Evolutionary conservation across 306 rosid species (phyloP), one percentile per base, ranked within the genome.

Genomic region (Inga leiocalycina): DNA sequence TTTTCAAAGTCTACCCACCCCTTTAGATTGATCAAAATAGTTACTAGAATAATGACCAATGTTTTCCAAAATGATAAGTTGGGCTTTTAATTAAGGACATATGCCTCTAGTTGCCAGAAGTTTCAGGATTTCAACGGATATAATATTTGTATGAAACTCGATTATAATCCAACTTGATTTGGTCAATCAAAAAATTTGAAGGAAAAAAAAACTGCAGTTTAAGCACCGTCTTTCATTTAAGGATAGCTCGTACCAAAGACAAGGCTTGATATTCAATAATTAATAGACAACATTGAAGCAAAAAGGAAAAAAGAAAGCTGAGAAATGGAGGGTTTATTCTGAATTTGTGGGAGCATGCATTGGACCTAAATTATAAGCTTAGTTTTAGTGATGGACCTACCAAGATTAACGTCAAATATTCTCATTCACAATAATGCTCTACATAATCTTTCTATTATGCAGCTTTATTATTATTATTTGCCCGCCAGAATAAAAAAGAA

Each of bases 341-440:
- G 79, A 67, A 75, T 83, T 72, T 74, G 83, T 62, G 86, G 80
- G 85, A 75, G 22, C n/a, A 84, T 88, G 80, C 89, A 75, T 41
- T 89, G 94, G 89, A 85, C 89, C 91, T 79, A 51, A 74, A 82
- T 82, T 66, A 79, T 82, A 82, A 82, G 77, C 86, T 77, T 69
- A 69, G 80, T 77, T 37, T 69, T 54, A 49, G 43, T 74, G 19
- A 78, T 86, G 93, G 86, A 14, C 92, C 93, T 87, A 83, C 92
- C 34, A 68, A 77, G 75, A 84, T 77, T 67, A 80, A 76, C 57
- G 75, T 75, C 84, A 78, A 67, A 87, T 87, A 81, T 87, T 78
- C 81, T 56, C 66, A 76, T 81, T 73, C 73, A 80, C 82, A 85
- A 87, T 81, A 84, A 84, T 83, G 80, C 71, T n/a, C 11, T 83